Conservation (phyloP, 345 rosid genomes). For the Linum trigynum region DNA sequence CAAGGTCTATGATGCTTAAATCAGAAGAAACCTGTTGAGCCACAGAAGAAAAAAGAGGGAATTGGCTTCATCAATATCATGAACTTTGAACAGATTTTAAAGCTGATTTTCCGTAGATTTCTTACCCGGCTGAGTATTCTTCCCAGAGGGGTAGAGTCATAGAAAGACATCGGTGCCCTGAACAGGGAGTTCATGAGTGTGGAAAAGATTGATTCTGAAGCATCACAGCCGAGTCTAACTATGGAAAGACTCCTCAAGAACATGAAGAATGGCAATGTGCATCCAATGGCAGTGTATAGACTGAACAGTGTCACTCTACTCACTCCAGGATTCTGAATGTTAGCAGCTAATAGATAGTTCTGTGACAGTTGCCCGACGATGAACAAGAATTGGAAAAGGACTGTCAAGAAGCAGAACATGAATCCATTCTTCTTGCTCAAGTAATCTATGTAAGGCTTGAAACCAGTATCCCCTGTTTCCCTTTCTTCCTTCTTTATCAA, state of each 20-base stretch:
- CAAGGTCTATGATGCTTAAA: conserved; percentile 21
- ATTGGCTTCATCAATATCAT: not conserved
- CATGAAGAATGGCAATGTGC: conserved; percentile 12
- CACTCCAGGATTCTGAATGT: conserved; percentile 14
- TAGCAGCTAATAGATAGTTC: conserved; percentile 30
- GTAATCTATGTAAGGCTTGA: conserved; percentile 25
- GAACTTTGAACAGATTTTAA: not conserved
- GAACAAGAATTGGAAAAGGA: conserved; percentile 14
- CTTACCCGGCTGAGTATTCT: conserved; percentile 36
- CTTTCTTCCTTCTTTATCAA: conserved; percentile 36
- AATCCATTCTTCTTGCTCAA: conserved; percentile 17
- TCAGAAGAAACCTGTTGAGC: conserved; percentile 28
- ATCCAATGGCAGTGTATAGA: conserved; percentile 14
- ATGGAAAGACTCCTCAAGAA: conserved; percentile 10
- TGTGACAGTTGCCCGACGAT: conserved; percentile 22
- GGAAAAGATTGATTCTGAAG: conserved; percentile 25
- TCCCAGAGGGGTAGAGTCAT: conserved; percentile 39
- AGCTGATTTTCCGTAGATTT: not conserved
- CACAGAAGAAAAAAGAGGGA: not conserved
- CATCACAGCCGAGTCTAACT: conserved; percentile 17
- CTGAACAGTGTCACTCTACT: conserved; percentile 13
- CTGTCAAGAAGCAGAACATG: conserved; percentile 7
- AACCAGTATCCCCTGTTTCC: conserved; percentile 26
- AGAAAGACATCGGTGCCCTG: conserved; percentile 37
- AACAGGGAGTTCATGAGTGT: conserved; percentile 24